Percentiles rank a stretch among this genome's conserved stretches.
Evolutionary conservation across 169 alveolate species (phyloP).

Genomic region (Cyclospora cayetanensis): DNA sequence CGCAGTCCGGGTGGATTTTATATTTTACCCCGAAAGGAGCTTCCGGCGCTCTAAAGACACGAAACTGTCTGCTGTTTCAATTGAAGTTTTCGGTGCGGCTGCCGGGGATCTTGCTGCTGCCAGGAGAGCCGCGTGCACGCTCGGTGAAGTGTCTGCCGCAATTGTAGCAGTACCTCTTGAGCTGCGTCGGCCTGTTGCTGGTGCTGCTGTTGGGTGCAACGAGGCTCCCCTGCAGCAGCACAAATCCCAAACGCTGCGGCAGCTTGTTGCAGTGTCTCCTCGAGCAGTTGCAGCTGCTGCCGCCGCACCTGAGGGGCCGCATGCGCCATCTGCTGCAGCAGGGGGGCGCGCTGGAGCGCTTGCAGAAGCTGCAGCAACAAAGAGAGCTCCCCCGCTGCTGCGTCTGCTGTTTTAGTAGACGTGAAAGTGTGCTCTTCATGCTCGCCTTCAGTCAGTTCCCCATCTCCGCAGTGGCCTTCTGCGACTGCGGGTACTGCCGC

Average conservation of each 20-base stretch:
- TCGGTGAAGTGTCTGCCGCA: neutral
- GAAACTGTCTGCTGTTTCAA: neutral
- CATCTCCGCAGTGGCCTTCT: neutral
- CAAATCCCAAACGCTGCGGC: neutral
- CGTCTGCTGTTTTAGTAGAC: neutral
- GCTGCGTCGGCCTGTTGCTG: neutral
- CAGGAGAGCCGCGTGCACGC: neutral
- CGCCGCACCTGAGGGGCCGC: neutral
- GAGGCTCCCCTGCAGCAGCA: neutral
- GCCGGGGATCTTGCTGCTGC: neutral
- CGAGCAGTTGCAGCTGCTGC: constrained; percentile 27
- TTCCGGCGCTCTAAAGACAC: no score
- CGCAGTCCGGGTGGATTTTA: no score
- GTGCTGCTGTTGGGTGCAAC: neutral
- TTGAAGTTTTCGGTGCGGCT: constrained; percentile 3
- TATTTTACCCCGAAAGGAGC: no score
- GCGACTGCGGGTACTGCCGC: constrained; percentile 31
- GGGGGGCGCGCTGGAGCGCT: constrained; percentile 4
- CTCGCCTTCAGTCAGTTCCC: no score
- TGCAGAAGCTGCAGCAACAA: neutral
- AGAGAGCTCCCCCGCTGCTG: neutral
- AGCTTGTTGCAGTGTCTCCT: constrained; percentile 15
- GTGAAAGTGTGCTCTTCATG: no score
- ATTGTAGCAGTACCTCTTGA: neutral
- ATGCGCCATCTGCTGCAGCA: constrained; percentile 29